These are phyloP conservation scores for Aspergillus asperescens DNA, from an alignment of 495 filamentous ascomycete genomes.

Conservation along the genomic window DNA sequence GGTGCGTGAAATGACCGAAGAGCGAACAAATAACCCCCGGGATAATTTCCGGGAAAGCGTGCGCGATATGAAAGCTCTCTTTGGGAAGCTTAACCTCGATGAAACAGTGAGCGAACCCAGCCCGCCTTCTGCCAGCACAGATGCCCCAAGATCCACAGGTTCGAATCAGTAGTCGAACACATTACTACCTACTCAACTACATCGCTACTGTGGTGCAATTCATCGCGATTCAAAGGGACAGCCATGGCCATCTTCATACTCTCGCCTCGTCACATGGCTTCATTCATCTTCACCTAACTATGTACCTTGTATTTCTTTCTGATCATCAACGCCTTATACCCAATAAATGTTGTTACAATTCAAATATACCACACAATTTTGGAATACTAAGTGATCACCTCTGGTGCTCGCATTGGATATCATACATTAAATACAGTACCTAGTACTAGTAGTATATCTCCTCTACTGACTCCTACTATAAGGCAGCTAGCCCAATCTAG, in stretches of 20 bases:
- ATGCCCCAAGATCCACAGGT: conserved; percentile 6
- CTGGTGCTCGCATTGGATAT: not conserved
- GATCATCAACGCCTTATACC: conserved; percentile 11
- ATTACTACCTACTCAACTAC: too few species aligned
- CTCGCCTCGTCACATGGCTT: not conserved
- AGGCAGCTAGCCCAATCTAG: too few species aligned
- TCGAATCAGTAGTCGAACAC: not conserved
- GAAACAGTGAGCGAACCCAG: conserved; percentile 33
- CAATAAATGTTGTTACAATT: not conserved
- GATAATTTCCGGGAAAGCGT: conserved; percentile 62
- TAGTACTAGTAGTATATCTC: too few species aligned
- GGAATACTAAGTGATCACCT: conserved; percentile 2
- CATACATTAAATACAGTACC: not conserved
- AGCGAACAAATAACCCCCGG: conserved; percentile 56
- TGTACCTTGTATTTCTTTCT: not conserved
- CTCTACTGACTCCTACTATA: too few species aligned
- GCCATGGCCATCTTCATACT: too few species aligned
- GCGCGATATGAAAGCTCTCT: conserved; percentile 70
- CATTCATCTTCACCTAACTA: not conserved
- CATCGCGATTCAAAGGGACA: too few species aligned
- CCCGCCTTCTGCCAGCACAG: conserved; percentile 17
- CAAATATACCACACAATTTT: not conserved
- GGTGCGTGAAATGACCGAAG: conserved; percentile 70
- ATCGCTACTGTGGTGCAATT: too few species aligned
- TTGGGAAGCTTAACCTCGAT: conserved; percentile 46